Evolutionary conservation across 1,284 basidiomycete species (phyloP).

Genomic region (Pterula multifida): DNA sequence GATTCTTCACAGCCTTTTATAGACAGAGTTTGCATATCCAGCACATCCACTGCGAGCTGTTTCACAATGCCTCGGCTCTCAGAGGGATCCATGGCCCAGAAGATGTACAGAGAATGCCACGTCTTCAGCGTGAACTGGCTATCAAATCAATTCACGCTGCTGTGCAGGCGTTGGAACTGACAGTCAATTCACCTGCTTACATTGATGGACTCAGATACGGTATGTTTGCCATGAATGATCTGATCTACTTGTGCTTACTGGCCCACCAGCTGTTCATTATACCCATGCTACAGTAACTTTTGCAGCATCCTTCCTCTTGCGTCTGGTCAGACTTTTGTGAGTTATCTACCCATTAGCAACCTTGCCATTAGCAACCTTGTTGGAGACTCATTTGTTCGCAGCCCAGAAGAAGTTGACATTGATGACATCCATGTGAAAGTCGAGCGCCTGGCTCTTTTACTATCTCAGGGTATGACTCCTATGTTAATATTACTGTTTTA

Average conservation of each 20-base stretch:
- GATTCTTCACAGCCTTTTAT: conserved; percentile 49
- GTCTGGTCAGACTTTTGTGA: conserved; percentile 77
- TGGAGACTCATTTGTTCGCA: conserved; percentile 16
- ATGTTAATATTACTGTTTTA: conserved; percentile 7
- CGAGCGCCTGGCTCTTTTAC: conserved; percentile 61
- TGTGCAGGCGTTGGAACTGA: conserved; percentile 57
- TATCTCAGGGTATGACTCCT: conserved; percentile 56
- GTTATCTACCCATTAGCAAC: conserved; percentile 16
- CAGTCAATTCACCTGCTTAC: conserved; percentile 68
- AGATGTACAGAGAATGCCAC: conserved; percentile 64
- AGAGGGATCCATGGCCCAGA: conserved; percentile 67
- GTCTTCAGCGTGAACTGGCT: conserved; percentile 57
- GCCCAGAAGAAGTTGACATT: conserved; percentile 76
- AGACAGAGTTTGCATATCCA: conserved; percentile 75
- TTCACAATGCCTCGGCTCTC: conserved; percentile 69
- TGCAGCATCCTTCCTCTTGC: conserved; percentile 78
- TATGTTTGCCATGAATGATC: conserved; percentile 19
- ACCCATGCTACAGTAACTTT: conserved; percentile 90
- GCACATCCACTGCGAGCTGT: conserved; percentile 67
- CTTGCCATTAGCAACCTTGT: too few relatives aligned
- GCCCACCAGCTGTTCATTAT: conserved; percentile 62
- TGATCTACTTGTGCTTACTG: conserved; percentile 19
- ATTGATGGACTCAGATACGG: conserved; percentile 85
- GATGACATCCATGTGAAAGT: conserved; percentile 67
- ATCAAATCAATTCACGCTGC: conserved; percentile 63